Base-by-base conservation (phyloP, 2,329 filamentous ascomycete species). In the Cladosporium sphaerospermum region DNA sequence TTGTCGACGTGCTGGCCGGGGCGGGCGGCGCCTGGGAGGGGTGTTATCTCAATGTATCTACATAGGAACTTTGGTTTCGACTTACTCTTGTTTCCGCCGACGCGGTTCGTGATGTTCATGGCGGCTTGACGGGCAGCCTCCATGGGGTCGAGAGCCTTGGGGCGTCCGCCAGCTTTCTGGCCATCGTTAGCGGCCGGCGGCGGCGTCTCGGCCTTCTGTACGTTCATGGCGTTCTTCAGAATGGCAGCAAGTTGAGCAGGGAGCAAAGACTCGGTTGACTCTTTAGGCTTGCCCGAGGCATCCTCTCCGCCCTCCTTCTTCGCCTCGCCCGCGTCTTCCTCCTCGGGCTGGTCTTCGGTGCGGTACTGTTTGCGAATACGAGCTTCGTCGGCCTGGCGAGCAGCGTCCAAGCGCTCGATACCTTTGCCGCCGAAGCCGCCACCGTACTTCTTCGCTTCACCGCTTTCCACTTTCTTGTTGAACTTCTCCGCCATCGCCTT, bases 1-100 rank as follows among this genome's bases (percentile, higher is more conserved):
- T 99, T 99, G 75, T 99, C 93, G 67, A 96, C 95, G 7, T 93
- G 90, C 57, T 95, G 91, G 11, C 93, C 93, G 3, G 89, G 86
- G 56, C 93, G 86, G 63, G 96, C 85, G 67, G 93, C 87, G 34
- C 65, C 61, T 59, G 53, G 8, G 11, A 34, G 34, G 1, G 16
- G 23, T 14, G 45, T 57, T 47, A 58, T 54, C 44, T 31, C 33
- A 31, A 1, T 28, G 7, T 28, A 28, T 28, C 23, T 28, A 28
- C 3, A 28, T 28, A 13, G 14, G 7, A 11, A 19, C 6, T 13
- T 36, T 16, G 9, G 28, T 9, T 10, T 31, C 2, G 49, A 45
- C 59, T 54, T 56, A 61, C 91, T 91, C 33, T 89, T 89, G 62
- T 51, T 51, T 34, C 89, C 89, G 65, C 89, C 92, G 37, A 99